phyloP scores from a whole-genome alignment of 2,329 filamentous ascomycete genomes.

The Sporothrix mexicana region DNA sequence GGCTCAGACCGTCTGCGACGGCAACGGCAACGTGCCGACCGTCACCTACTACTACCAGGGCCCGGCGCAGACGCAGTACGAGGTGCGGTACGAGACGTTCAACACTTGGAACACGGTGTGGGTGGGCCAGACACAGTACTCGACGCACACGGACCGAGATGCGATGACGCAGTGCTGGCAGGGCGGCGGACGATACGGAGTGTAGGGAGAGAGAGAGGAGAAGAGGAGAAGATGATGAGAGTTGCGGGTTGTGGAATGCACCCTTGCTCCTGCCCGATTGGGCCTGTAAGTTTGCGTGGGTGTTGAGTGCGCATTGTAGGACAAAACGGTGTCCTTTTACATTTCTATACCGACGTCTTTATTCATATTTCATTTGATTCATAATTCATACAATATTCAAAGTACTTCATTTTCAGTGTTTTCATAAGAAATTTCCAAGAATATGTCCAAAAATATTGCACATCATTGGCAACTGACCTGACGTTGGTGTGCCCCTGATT shows the following conservation, averaged over 20 bases:
- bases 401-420: too few species aligned
- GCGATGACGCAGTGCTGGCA: slow-evolving; percentile 40
- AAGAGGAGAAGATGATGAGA: too few species aligned
- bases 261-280: neutral
- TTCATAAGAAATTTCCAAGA: neutral
- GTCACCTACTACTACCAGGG: slow-evolving; percentile 40
- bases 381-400: neutral
- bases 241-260: neutral
- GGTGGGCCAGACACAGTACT: slow-evolving; percentile 40
- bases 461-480: neutral
- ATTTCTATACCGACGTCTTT: neutral
- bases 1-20: slow-evolving; percentile 38
- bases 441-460: neutral
- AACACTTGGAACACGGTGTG: slow-evolving; percentile 40
- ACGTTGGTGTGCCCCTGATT: neutral
- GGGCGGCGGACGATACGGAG: slow-evolving; percentile 39
- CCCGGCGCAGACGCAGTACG: slow-evolving; percentile 39
- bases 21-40: slow-evolving; percentile 33
- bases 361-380: neutral
- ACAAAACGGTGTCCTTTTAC: neutral
- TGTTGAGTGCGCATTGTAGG: neutral
- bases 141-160: slow-evolving; percentile 38
- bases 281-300: slow-evolving; percentile 1
- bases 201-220: neutral
- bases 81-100: slow-evolving; percentile 39